phyloP scores from a whole-genome alignment of 2,329 filamentous ascomycete genomes.

The Sporothrix pallida region DNA sequence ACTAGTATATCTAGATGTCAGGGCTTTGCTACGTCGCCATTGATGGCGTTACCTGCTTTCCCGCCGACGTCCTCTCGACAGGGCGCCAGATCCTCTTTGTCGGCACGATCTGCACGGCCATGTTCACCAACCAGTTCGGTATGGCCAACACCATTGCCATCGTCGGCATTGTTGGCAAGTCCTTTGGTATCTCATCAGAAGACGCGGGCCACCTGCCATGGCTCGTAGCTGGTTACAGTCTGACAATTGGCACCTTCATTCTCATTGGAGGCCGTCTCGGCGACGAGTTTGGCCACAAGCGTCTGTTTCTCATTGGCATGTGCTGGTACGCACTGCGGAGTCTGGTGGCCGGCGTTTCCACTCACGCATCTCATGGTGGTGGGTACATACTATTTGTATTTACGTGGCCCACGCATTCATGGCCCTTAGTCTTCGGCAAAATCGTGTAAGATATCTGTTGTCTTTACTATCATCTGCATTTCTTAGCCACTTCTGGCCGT shows the following conservation, averaged over 20 bases:
- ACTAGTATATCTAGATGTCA: too few relatives aligned
- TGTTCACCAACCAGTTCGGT: slow-evolving; percentile 34
- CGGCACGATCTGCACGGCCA: slow-evolving; percentile 33
- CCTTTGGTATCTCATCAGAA: slow-evolving; percentile 28
- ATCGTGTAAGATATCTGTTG: too few relatives aligned
- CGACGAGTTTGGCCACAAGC: slow-evolving; percentile 66
- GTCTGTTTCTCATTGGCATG: slow-evolving; percentile 63
- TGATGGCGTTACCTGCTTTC: not conserved
- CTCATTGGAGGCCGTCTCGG: slow-evolving; percentile 66
- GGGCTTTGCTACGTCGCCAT: not conserved
- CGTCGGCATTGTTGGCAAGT: slow-evolving; percentile 27
- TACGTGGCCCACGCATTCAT: too few relatives aligned
- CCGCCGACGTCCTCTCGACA: not conserved
- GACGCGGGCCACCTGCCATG: slow-evolving; percentile 63
- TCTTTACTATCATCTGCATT: too few relatives aligned
- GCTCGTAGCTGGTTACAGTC: slow-evolving; percentile 51
- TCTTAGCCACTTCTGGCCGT: too few relatives aligned
- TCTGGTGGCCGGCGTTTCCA: slow-evolving; percentile 62
- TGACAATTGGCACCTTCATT: slow-evolving; percentile 51
- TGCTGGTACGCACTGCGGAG: slow-evolving; percentile 71
- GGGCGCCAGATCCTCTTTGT: slow-evolving; percentile 29
- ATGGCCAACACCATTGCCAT: slow-evolving; percentile 30
- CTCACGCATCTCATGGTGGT: slow-evolving; percentile 43
- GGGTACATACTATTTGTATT: slow-evolving; percentile 57
- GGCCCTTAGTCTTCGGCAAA: too few relatives aligned